Conservation (phyloP, 2,329 filamentous ascomycete genomes). For the Botrytis deweyae region DNA sequence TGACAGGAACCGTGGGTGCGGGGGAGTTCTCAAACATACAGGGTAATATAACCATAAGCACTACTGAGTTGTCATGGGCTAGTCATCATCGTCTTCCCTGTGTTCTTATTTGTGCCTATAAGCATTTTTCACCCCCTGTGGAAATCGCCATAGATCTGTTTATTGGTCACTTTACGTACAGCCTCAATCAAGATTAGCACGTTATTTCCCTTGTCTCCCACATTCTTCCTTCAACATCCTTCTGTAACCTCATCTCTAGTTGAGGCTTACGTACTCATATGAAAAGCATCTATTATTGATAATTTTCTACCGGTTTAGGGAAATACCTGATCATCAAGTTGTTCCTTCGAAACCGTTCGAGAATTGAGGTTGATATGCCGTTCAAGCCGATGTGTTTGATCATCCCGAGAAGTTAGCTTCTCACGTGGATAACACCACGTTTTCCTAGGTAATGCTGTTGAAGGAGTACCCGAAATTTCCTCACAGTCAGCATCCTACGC, state of each 20-base stretch:
- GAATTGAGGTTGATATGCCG: constrained; percentile 15
- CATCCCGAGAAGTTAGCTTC: background rate
- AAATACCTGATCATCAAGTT: background rate
- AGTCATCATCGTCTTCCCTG: background rate
- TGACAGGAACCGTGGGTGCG: background rate
- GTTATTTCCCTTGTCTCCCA: background rate
- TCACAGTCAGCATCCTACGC: constrained; percentile 3
- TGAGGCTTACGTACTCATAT: background rate
- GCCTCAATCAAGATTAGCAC: constrained; percentile 6
- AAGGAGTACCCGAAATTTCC: constrained; percentile 12
- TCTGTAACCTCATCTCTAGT: constrained; percentile 16
- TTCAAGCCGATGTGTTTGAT: constrained; percentile 11
- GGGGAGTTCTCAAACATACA: background rate
- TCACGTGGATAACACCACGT: constrained; percentile 2
- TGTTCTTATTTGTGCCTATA: background rate
- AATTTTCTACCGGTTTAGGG: background rate
- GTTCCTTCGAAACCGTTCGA: constrained; percentile 6
- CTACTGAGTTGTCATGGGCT: background rate
- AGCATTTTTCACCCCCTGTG: background rate
- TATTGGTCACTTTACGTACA: constrained; percentile 4
- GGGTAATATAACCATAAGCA: background rate
- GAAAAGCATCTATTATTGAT: constrained; percentile 6
- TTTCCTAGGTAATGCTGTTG: background rate
- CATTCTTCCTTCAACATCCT: constrained; percentile 20
- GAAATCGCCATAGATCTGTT: background rate